These are phyloP conservation scores for Parascedosporium putredinis DNA, from an alignment of 2,329 filamentous ascomycete genomes.

Conservation along the genomic window DNA sequence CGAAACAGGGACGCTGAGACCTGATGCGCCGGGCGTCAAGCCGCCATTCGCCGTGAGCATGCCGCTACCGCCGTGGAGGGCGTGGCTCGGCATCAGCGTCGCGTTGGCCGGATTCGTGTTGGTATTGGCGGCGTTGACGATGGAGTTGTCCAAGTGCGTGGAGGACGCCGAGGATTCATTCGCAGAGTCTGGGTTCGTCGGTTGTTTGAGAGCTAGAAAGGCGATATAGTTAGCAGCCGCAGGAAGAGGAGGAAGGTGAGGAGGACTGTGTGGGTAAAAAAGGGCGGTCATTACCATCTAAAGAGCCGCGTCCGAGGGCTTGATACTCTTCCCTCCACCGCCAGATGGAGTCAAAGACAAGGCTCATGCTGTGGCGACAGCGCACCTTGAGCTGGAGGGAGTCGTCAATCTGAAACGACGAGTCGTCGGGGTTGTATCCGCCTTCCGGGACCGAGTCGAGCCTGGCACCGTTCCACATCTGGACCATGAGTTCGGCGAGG, in stretches of 20 bases:
- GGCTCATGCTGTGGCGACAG: slow-evolving; percentile 74
- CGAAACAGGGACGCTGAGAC: slow-evolving; percentile 28
- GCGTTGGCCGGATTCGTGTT: too few species aligned
- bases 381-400: slow-evolving; percentile 72
- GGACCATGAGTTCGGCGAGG: slow-evolving; percentile 74
- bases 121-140: too few species aligned
- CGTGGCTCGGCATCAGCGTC: slow-evolving; percentile 2
- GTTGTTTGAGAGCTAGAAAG: slow-evolving; percentile 51
- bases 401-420: slow-evolving; percentile 49
- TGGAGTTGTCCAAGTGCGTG: slow-evolving; percentile 50
- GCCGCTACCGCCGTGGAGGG: slow-evolving; percentile 34
- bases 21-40: slow-evolving; percentile 34
- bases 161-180: slow-evolving; percentile 63
- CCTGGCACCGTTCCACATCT: slow-evolving; percentile 69
- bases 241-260: not conserved
- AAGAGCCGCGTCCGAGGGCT: slow-evolving; percentile 55
- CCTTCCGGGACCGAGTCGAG: slow-evolving; percentile 36
- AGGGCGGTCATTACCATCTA: slow-evolving; percentile 51
- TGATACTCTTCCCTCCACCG: slow-evolving; percentile 75
- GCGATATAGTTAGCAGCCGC: slow-evolving; percentile 2
- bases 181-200: slow-evolving; percentile 73
- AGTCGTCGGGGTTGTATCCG: slow-evolving; percentile 33
- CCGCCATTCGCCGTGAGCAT: slow-evolving; percentile 39
- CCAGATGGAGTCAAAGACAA: slow-evolving; percentile 79
- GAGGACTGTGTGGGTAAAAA: not conserved